A percentile compares a stretch with the other conserved stretches of the same genome.
Evolutionary conservation across 306 rosid species (phyloP).

Genomic region (Trichosanthes cucumerina): DNA sequence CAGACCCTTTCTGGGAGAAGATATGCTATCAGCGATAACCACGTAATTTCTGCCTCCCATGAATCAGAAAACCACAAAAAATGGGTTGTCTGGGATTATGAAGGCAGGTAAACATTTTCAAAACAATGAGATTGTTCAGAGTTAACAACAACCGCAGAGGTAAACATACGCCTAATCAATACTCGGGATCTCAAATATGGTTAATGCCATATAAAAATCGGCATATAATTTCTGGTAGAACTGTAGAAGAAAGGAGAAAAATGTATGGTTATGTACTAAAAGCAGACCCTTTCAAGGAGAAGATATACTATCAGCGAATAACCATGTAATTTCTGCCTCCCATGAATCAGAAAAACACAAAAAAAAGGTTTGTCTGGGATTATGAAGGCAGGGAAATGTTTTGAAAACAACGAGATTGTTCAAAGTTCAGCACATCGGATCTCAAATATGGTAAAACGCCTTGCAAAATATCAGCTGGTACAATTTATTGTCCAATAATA

Average conservation of each 20-base stretch:
- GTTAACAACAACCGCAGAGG: neutral
- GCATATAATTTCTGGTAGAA: neutral
- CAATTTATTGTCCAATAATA: neutral
- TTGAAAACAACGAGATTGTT: neutral
- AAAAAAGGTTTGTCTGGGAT: constrained; percentile 32
- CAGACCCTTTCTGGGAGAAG: neutral
- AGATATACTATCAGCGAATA: constrained; percentile 32
- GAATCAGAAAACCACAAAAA: constrained; percentile 3
- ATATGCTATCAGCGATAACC: neutral
- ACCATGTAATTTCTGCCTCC: constrained; percentile 25
- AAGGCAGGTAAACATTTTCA: neutral
- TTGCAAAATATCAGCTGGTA: neutral
- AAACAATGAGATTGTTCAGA: neutral
- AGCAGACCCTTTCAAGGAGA: constrained; percentile 21
- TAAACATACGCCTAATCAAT: too few species aligned
- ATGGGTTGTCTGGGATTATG: constrained; percentile 4
- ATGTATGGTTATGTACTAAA: too few species aligned
- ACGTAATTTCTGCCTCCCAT: neutral
- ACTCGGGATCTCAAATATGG: neutral
- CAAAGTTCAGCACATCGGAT: neutral
- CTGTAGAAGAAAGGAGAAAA: neutral
- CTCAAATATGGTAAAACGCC: neutral
- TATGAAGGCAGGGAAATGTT: constrained; percentile 20
- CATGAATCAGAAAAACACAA: constrained; percentile 34
- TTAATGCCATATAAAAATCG: neutral